These are phyloP conservation scores for Magnolia kwangsiensis DNA, from an alignment of 164 flowering plant species.

Conservation along the genomic window DNA sequence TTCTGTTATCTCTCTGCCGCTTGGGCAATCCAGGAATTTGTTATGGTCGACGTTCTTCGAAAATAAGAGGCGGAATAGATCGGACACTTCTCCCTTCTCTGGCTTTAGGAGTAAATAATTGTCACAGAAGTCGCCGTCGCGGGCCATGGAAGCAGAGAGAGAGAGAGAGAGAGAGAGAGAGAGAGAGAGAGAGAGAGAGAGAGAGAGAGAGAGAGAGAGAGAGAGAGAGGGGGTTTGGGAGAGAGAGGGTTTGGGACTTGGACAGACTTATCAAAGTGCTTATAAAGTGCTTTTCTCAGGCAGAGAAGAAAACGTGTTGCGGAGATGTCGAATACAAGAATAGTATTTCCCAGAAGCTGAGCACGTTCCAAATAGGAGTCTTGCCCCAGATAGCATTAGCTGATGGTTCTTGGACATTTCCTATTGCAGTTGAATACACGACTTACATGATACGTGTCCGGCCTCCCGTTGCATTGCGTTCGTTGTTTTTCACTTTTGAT, in stretches of 20 bases:
- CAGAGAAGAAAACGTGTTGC: too few relatives aligned
- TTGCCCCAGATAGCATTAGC: too few relatives aligned
- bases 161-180: slow-evolving; percentile 4
- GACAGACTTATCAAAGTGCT: neutral
- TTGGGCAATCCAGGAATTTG: slow-evolving; percentile 28
- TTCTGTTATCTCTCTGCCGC: slow-evolving; percentile 1
- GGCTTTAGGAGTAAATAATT: slow-evolving; percentile 34
- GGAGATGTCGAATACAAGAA: too few relatives aligned
- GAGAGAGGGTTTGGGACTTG: neutral
- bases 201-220: neutral
- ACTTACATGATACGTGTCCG: too few relatives aligned
- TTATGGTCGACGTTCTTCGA: slow-evolving; percentile 15
- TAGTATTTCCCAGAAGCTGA: too few relatives aligned
- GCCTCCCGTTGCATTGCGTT: too few relatives aligned
- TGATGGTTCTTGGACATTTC: too few relatives aligned
- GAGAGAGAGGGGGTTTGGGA: neutral
- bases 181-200: neutral
- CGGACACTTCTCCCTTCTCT: slow-evolving; percentile 27
- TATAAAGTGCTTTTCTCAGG: too few relatives aligned
- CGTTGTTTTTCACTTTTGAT: too few relatives aligned
- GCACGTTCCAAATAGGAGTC: too few relatives aligned
- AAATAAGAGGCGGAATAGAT: slow-evolving; percentile 28
- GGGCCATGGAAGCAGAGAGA: neutral
- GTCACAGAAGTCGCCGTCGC: slow-evolving; percentile 10
- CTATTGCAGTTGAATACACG: too few relatives aligned